Base-by-base conservation (phyloP, 2,329 filamentous ascomycete genomes). In the Penicillium sp. region DNA sequence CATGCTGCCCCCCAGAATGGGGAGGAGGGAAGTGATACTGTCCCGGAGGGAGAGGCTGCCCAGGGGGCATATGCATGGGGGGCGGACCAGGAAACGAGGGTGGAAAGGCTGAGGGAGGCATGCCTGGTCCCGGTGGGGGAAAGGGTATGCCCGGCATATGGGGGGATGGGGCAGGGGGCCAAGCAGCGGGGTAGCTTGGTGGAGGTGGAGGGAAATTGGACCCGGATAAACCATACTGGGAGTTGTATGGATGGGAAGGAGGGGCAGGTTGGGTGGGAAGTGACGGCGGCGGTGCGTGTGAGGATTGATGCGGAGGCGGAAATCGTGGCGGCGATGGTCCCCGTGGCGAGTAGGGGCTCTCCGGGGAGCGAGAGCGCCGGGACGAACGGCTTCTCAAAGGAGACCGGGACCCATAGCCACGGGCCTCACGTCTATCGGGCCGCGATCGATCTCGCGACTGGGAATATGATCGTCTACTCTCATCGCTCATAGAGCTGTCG, bases 111-210 rank as follows among this genome's bases (percentile, higher is more conserved):
- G 51, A 35, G 26, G 41, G 47, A 7, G 39, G 43, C 38, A 50
- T 47, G 1, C 46, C 49, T 1, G 49, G 37, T 13, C 47, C 50
- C 10, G 47, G 43, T 29, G 47, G 40, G 20, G 49, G 39, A 30
- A 50, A 53, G 31, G 54, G 29, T 44, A 53, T 55, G 20, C 44
- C 43, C 29, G 53, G 50, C 45, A 59, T 49, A 5, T 55, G 56
- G 27, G 59, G 59, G 30, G 62, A 62, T 33, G 63, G 63, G 18
- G 57, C 41, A 28, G 53, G 59, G 11, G 63, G 64, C 64, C 65
- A 68, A 8, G 53, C 36, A 10, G 63, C 63, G 19, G 60, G 54
- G 33, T 64, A 67, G 39, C 58, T 55, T 11, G 59, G 59, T 33
- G 62, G 56, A 29, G 58, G 60, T 19, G 60, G 62, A 16, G 58